These are phyloP conservation scores for Gossypium lobatum DNA, from an alignment of 441 rosid genomes.

Conservation along the genomic window DNA sequence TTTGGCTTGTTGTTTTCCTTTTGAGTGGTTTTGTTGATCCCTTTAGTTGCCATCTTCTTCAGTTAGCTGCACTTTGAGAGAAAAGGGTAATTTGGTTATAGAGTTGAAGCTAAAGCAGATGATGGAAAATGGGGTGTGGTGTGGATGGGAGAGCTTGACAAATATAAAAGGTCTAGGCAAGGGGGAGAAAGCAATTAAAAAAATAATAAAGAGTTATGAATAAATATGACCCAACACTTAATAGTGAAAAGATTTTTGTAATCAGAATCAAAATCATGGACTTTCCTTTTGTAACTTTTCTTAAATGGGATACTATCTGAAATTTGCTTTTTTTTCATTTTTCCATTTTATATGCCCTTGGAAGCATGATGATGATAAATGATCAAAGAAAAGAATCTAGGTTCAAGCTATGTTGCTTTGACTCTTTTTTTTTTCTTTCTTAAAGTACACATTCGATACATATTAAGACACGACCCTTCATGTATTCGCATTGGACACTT, in stretches of 20 bases:
- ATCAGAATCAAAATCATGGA: slow-evolving; percentile 7
- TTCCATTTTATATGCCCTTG: neutral
- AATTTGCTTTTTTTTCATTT: neutral
- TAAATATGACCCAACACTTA: slow-evolving; percentile 13
- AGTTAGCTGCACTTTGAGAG: slow-evolving; percentile 9
- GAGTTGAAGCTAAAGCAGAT: neutral
- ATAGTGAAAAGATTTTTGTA: neutral
- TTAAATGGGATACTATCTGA: neutral
- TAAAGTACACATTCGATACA: too few relatives aligned
- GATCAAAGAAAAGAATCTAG: neutral
- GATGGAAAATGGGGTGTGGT: neutral
- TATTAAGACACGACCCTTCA: too few relatives aligned
- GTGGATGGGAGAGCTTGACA: slow-evolving; percentile 10
- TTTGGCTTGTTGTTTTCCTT: slow-evolving; percentile 27
- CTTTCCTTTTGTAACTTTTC: neutral
- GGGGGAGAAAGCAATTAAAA: neutral
- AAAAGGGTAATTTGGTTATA: neutral
- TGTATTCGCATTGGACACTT: neutral
- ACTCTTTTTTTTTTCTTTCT: too few relatives aligned
- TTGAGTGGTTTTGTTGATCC: slow-evolving; percentile 17
- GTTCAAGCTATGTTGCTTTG: too few relatives aligned
- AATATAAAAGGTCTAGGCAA: slow-evolving; percentile 9
- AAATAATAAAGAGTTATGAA: neutral
- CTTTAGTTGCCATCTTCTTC: slow-evolving; percentile 29
- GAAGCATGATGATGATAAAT: neutral